These are phyloP conservation scores for Penicillium thymicola DNA, from an alignment of 2,329 filamentous ascomycete genomes.

Conservation along the genomic window DNA sequence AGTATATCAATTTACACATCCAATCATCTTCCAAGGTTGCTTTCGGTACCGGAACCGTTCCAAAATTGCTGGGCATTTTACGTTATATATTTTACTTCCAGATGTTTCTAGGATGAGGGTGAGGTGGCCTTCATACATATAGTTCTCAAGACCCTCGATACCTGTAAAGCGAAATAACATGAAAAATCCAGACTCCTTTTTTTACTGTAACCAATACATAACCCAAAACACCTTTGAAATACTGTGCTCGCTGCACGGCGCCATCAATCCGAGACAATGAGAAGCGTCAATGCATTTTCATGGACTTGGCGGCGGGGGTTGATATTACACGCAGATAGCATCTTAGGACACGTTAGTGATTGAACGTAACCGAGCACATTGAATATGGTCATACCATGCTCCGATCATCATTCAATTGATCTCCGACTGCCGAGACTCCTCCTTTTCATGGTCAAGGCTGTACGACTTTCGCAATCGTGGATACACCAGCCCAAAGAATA, in stretches of 20 bases:
- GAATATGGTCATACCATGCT: not conserved
- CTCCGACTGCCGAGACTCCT: not conserved
- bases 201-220: not conserved
- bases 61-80: not conserved
- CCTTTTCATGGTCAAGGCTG: conserved; percentile 4
- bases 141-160: not conserved
- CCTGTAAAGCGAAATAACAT: not conserved
- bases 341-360: not conserved
- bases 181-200: not conserved
- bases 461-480: conserved; percentile 25
- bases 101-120: not conserved
- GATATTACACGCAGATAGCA: not conserved
- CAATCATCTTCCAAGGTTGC: not conserved
- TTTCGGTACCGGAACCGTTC: not conserved
- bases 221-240: not conserved
- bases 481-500: conserved; percentile 32
- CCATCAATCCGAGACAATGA: not conserved
- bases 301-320: not conserved
- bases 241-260: not conserved
- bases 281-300: not conserved
- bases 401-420: not conserved
- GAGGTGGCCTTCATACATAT: not conserved
- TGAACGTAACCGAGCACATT: not conserved
- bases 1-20: not conserved
- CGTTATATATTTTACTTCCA: not conserved